Evolutionary conservation across 192 early-diverging fungal genomes (phyloP).

Genomic region (Coemansia brasiliensis): DNA sequence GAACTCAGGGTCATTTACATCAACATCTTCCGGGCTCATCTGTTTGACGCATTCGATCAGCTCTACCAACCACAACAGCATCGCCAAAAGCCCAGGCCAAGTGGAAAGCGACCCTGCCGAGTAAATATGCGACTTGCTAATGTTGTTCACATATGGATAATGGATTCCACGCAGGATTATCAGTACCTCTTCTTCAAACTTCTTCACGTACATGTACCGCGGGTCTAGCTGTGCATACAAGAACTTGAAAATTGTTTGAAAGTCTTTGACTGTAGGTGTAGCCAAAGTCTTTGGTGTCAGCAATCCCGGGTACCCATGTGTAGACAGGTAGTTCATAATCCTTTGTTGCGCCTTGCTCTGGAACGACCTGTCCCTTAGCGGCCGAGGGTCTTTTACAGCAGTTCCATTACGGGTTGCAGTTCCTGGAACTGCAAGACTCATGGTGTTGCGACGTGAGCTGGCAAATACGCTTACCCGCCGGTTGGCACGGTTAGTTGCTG

Average conservation of each 20-base stretch:
- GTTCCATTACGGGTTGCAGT: constrained; percentile 39
- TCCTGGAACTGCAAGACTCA: constrained; percentile 30
- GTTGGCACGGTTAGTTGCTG: constrained; percentile 45
- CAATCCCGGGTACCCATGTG: constrained; percentile 61
- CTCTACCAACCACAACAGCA: constrained; percentile 78
- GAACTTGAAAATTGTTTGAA: constrained; percentile 72
- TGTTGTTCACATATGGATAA: constrained; percentile 53
- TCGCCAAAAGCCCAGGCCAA: constrained; percentile 66
- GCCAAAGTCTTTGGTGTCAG: constrained; percentile 60
- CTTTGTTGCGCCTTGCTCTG: constrained; percentile 59
- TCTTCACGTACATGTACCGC: constrained; percentile 59
- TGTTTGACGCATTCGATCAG: constrained; percentile 61
- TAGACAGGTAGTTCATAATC: constrained; percentile 65
- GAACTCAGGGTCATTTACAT: constrained; percentile 32
- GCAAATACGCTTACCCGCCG: constrained; percentile 54
- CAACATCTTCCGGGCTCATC: constrained; percentile 42
- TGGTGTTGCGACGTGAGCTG: constrained; percentile 43
- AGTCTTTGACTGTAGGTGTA: constrained; percentile 70
- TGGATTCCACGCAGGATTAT: constrained; percentile 60
- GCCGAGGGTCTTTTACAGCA: constrained; percentile 68
- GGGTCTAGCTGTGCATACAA: constrained; percentile 72
- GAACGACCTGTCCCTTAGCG: constrained; percentile 63
- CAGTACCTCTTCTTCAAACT: constrained; percentile 72
- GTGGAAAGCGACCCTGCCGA: constrained; percentile 69
- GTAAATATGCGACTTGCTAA: constrained; percentile 69